phyloP scores from a whole-genome alignment of 2,329 filamentous ascomycete species.

The Aspergillus luchuensis region DNA sequence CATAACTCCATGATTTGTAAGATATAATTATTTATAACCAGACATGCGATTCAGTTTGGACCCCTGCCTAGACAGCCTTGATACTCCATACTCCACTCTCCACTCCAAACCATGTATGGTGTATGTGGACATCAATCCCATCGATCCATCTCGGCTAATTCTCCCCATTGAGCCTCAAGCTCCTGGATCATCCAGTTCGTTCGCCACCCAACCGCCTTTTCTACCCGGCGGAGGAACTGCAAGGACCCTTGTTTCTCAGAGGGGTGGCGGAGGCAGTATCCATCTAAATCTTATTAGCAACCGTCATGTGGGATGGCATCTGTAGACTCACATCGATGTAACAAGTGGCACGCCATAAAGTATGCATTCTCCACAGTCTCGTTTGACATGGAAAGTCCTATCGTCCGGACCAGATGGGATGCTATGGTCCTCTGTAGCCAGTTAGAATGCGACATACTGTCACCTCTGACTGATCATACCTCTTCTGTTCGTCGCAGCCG shows the following conservation, averaged over 20 bases:
- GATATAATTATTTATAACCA: no score
- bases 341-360: conserved; percentile 37
- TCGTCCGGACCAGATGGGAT: conserved; percentile 31
- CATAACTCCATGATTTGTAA: no score
- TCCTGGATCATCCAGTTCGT: conserved; percentile 34
- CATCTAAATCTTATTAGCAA: conserved; percentile 25
- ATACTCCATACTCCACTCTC: no score
- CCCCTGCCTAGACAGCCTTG: no score
- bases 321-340: conserved; percentile 34
- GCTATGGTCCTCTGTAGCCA: conserved; percentile 30
- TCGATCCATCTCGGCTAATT: conserved; percentile 19
- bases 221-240: conserved; percentile 30
- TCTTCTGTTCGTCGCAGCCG: conserved; percentile 31
- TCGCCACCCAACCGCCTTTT: conserved; percentile 35
- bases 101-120: neutral
- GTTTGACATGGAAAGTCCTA: conserved; percentile 37
- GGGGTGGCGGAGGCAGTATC: conserved; percentile 34
- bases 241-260: conserved; percentile 33
- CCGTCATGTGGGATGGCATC: no score
- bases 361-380: conserved; percentile 38
- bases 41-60: no score
- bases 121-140: neutral
- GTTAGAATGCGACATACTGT: neutral
- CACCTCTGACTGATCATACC: conserved; percentile 15
- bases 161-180: conserved; percentile 33